Conservation (phyloP, 2,329 filamentous ascomycete species). For the Alternaria infectoria region DNA sequence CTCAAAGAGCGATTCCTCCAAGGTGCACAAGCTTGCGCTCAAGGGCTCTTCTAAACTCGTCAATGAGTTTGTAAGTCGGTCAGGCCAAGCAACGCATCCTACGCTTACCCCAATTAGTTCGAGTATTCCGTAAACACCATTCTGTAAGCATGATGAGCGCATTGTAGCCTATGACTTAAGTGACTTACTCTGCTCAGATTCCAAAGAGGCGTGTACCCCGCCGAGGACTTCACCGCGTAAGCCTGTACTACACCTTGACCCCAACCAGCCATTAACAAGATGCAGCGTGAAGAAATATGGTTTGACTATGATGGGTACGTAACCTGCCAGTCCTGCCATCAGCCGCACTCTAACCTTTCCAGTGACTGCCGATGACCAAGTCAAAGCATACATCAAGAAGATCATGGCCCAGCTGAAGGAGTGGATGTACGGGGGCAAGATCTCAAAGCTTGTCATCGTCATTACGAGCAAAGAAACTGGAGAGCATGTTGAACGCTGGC, state of each 20-base stretch:
- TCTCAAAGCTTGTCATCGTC: slow-evolving; percentile 94
- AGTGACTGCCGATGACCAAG: slow-evolving; percentile 96
- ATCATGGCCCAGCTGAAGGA: slow-evolving; percentile 98
- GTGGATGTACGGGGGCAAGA: slow-evolving; percentile 97
- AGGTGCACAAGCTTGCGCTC: slow-evolving; percentile 92
- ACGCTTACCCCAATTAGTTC: slow-evolving; percentile 63
- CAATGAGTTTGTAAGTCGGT: slow-evolving; percentile 84
- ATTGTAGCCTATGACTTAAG: neutral
- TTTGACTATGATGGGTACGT: slow-evolving; percentile 86
- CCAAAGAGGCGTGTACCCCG: slow-evolving; percentile 82
- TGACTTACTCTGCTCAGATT: slow-evolving; percentile 63
- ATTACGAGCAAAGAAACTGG: slow-evolving; percentile 97
- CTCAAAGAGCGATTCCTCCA: slow-evolving; percentile 72
- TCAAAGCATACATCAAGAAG: slow-evolving; percentile 98
- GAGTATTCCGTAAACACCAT: slow-evolving; percentile 99
- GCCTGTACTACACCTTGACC: slow-evolving; percentile 37
- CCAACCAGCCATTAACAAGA: slow-evolving; percentile 17
- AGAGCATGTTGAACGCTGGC: slow-evolving; percentile 95
- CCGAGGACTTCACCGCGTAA: slow-evolving; percentile 93
- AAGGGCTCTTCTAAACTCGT: slow-evolving; percentile 87
- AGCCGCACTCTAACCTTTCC: slow-evolving; percentile 23
- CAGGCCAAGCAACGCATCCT: neutral
- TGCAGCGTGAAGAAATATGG: slow-evolving; percentile 95
- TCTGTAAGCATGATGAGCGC: slow-evolving; percentile 62
- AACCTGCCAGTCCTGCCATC: neutral